Conservation (phyloP, 805 yeast species). For the Saturnispora bothae region DNA sequence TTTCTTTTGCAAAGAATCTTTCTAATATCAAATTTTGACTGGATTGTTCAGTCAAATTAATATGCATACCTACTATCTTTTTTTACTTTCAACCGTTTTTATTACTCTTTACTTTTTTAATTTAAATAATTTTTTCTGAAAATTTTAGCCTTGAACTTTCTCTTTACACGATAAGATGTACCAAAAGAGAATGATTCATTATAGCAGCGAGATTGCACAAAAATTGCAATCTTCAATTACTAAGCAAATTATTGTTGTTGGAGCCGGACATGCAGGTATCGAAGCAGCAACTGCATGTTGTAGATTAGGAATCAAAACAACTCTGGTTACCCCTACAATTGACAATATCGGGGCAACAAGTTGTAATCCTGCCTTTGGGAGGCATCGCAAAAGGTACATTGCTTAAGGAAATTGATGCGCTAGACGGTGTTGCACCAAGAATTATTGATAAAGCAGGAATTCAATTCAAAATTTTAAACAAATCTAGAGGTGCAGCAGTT, state of each 20-base stretch:
- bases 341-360: constrained; percentile 85
- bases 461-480: constrained; percentile 77
- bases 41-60: no score
- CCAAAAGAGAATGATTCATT: constrained; percentile 9
- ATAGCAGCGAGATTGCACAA: constrained; percentile 9
- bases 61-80: no score
- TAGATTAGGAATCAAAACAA: constrained; percentile 61
- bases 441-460: constrained; percentile 92
- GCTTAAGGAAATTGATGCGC: constrained; percentile 86
- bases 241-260: constrained; percentile 73
- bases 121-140: no score
- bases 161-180: background rate
- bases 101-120: no score
- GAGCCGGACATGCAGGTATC: constrained; percentile 99
- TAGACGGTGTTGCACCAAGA: constrained; percentile 82
- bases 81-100: no score
- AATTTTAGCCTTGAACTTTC: background rate
- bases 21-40: no score
- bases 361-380: constrained; percentile 94
- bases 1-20: no score
- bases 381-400: constrained; percentile 97
- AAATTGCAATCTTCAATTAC: constrained; percentile 1
- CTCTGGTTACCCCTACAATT: constrained; percentile 66
- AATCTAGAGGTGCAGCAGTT: constrained; percentile 89
- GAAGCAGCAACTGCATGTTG: constrained; percentile 96